These are phyloP conservation scores for Chlorella variabilis DNA, from an alignment of 163 green algal species.

Conservation along the genomic window DNA sequence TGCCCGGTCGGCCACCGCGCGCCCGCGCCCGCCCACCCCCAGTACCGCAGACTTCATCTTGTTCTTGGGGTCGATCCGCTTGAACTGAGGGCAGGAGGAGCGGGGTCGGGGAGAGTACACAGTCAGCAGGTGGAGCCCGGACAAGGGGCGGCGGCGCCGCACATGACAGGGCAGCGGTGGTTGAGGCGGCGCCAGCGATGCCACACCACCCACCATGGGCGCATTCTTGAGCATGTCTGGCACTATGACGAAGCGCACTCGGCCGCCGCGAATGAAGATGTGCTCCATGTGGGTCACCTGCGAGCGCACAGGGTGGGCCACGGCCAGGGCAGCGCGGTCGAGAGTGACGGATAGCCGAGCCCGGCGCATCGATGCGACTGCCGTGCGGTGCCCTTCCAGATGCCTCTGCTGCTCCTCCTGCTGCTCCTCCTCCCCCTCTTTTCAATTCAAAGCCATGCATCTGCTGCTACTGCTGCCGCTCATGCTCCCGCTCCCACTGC, in stretches of 20 bases:
- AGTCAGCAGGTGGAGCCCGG: not conserved
- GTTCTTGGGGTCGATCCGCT: conserved; percentile 85
- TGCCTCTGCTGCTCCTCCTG: not conserved
- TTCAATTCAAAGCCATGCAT: no score
- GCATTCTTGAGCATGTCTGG: conserved; percentile 99
- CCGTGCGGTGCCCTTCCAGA: no score
- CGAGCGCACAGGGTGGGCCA: no score
- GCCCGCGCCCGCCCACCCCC: conserved; percentile 19
- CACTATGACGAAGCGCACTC: conserved; percentile 83
- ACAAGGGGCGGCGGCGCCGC: not conserved
- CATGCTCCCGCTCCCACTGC: not conserved
- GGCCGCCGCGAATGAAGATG: conserved; percentile 88
- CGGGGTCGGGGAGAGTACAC: not conserved
- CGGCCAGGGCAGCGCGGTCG: no score
- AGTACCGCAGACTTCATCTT: conserved; percentile 59
- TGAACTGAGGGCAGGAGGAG: conserved; percentile 80
- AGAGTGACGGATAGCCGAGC: no score
- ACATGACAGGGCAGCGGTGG: no score
- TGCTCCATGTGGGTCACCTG: conserved; percentile 85
- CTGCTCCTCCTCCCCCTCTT: not conserved
- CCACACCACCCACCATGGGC: conserved; percentile 77
- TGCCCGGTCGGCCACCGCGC: conserved; percentile 18
- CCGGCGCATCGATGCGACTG: no score
- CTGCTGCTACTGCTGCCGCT: no score
- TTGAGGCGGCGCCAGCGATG: no score